Base-by-base conservation (phyloP, 371 early-diverging fungal genomes). In the Amoeboaphelidium protococcarum region DNA sequence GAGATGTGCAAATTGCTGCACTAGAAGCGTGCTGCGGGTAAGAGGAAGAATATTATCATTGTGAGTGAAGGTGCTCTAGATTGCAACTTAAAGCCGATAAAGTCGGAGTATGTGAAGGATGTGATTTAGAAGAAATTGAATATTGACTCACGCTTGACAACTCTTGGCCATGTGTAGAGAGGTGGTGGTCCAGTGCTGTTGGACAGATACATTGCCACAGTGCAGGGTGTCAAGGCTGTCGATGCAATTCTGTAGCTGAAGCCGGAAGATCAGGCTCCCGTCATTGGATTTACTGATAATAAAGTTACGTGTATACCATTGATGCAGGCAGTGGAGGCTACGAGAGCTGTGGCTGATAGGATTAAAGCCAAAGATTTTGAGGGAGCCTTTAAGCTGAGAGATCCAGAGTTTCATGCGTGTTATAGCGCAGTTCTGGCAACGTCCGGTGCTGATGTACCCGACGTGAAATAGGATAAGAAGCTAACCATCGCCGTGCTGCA, bases 61-160 rank as follows among this genome's bases (percentile, higher is more conserved):
- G 80, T 99, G 3, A 79, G 83, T 50, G 99, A 99, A 65, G 98
- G 98, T 41, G 96, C 98, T 22, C 73, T 90, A 43, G 96, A 99
- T 59, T 68, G 69, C 48, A 60, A 84, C 31, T 66, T 91, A 27
- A 74, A 82, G 2, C 82, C 89, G 19, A 90, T 99, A 59, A 80
- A 76, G 52, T 61, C 87, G 20, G 80, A 83, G 2, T 64, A 82
- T 45, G 69, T 98, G 49, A 77, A 76, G 52, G 71, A 87, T 40
- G 69, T 84, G 26, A 60, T 99, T 45, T 68, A 73, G 13, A 67
- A 77, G 10, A 65, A 76, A 19, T 63, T 84, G 23, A 73, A 74
- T n/a, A 66, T 90, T 44, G 97, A 98, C 54, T 86, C 90, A 3
- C 74, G 98, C 21, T 80, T 88, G 31, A 86, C 97, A 2, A 85